Conservation (phyloP, 2,329 filamentous ascomycete genomes). For the Epichloe aotearoae region DNA sequence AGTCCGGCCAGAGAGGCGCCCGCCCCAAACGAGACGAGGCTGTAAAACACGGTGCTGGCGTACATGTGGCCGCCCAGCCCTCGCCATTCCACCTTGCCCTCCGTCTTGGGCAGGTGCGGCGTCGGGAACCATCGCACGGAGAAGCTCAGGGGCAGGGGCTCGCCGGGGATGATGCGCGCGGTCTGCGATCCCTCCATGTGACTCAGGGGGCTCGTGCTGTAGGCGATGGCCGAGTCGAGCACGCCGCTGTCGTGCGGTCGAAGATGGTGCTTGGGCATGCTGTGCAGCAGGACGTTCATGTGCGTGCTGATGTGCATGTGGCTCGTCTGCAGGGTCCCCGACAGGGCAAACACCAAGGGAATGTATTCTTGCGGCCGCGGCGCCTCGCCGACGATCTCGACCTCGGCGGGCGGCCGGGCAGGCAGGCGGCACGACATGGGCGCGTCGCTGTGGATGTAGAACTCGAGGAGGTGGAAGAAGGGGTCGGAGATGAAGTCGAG, state of each 20-base stretch:
- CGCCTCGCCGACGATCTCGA: conserved; percentile 40
- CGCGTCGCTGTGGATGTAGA: conserved; percentile 95
- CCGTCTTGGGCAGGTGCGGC: conserved; percentile 54
- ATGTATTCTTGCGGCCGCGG: conserved; percentile 50
- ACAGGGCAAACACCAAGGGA: conserved; percentile 76
- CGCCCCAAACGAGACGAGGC: conserved; percentile 43
- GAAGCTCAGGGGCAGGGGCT: conserved; percentile 66
- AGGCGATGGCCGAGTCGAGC: conserved; percentile 76
- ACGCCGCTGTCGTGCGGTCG: conserved; percentile 60
- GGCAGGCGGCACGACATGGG: conserved; percentile 85
- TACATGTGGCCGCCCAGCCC: conserved; percentile 52
- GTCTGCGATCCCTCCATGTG: conserved; percentile 39
- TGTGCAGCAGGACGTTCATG: conserved; percentile 78
- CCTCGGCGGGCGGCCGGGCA: conserved; percentile 50
- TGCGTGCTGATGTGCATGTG: conserved; percentile 85
- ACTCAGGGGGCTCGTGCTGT: conserved; percentile 59
- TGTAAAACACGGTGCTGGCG: conserved; percentile 50
- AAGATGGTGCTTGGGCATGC: conserved; percentile 46
- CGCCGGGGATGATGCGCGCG: conserved; percentile 71
- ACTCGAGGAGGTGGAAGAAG: conserved; percentile 83
- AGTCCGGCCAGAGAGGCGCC: conserved; percentile 40
- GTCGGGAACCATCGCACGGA: conserved; percentile 79
- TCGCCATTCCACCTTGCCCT: conserved; percentile 51
- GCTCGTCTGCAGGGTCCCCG: conserved; percentile 75
- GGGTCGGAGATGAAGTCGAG: conserved; percentile 63